Conservation (phyloP, 2,329 filamentous ascomycete genomes). For the Pseudogymnoascus sp. region DNA sequence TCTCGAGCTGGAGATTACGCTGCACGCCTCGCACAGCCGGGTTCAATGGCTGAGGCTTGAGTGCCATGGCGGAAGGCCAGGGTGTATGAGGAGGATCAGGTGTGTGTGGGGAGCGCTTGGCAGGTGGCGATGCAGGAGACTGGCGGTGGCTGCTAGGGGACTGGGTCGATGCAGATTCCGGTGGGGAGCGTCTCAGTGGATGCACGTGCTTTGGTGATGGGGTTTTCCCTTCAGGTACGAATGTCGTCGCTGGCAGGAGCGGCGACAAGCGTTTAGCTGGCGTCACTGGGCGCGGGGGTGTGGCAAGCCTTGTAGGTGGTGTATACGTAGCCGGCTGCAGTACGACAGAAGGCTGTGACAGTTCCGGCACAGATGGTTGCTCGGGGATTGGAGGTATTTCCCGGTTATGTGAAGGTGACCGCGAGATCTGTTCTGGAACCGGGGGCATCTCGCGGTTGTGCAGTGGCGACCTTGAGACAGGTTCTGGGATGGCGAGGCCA, state of each 20-base stretch:
- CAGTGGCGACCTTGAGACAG: background rate
- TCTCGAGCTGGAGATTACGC: slow-evolving; percentile 50
- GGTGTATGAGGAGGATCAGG: background rate
- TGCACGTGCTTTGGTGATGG: background rate
- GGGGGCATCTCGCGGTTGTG: background rate
- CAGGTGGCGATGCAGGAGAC: background rate
- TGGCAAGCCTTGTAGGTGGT: background rate
- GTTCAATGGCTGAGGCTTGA: slow-evolving; percentile 12
- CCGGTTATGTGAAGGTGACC: background rate
- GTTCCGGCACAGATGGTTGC: background rate
- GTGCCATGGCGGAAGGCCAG: background rate
- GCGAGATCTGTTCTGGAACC: background rate
- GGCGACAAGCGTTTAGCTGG: background rate
- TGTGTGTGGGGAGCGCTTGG: background rate
- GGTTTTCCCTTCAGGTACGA: background rate
- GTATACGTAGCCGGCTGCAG: background rate
- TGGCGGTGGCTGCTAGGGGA: slow-evolving; percentile 20
- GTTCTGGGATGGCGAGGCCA: background rate
- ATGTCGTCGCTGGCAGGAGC: background rate
- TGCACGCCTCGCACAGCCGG: slow-evolving; percentile 49
- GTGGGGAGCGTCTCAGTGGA: background rate
- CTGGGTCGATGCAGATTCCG: slow-evolving; percentile 24
- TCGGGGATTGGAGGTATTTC: background rate
- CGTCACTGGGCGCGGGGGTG: background rate
- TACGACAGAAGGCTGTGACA: background rate